Evolutionary conservation across 1,139 yeast species (phyloP), one percentile per base, ranked within the genome.

Genomic region (Yamadazyma membranifaciens): DNA sequence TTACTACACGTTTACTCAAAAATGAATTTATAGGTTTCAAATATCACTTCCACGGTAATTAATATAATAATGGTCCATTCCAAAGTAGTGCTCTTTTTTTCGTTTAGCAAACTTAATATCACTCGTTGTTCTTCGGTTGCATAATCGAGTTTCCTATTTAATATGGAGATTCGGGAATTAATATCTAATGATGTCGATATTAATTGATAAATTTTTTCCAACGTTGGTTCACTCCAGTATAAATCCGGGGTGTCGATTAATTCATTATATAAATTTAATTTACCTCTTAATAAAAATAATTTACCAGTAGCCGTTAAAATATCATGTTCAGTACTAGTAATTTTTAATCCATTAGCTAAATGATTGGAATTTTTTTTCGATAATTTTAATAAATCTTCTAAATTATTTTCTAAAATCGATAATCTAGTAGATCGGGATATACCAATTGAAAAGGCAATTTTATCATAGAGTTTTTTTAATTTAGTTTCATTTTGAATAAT

Each of bases 161-260:
- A 66, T 33, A 88, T 87, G 29, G 81, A 72, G 35, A 89, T 86
- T 48, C 97, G 68, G 2, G 92, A 86, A 29, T 75, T 72, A 22
- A 89, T 81, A 55, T 89, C 97, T 41, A 89, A 67, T 29, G 79
- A 79, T 41, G 75, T 75, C 1, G 95, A 84, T 4, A 87, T 80
- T 16, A 79, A 72, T 37, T 81, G 75, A 60, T 87, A 89, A 13
- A 88, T 78, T 41, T 73, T 73, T 55, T 89, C 97, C 41, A 89
- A 67, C 29, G 81, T 79, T 1, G 96, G 95, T 53, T 88, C 96
- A 40, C 88, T 79, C 97, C 97, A 89, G 61, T 88, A 89, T 36
- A 88, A 63, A 58, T 89, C 97, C 0, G 97, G 97, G 0, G 95
- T 87, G 53, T 89, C 97, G 33, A 87, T 87, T 41, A 89, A 72